Base-by-base conservation (phyloP, 1,284 basidiomycete genomes). In the Ustilago cynodontis region DNA sequence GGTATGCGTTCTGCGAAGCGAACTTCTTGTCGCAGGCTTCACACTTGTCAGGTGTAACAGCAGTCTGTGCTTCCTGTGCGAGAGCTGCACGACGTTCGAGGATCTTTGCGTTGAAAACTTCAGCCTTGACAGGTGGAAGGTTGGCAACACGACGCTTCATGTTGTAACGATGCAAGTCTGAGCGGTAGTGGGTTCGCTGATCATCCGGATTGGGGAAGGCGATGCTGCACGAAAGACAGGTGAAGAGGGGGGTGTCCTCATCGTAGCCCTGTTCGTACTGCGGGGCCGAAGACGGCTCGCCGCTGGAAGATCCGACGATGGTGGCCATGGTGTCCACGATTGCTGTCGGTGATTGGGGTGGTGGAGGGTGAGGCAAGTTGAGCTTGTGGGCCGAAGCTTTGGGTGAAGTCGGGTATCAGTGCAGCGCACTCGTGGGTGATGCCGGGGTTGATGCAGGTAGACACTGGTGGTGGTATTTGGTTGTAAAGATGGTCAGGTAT, bases 111-210 rank as follows among this genome's bases (percentile, higher is more conserved):
- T 95, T 93, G 88, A 98, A 99, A 0, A 92, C 85, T 8, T 89
- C 87, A 0, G 90, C 90, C 67, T 91, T 91, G 82, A 99, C 91
- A 3, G 97, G 95, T 5, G 94, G 92, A 2, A 99, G 89, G 16
- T 90, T 91, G 8, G 97, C 95, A 20, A 98, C 94, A 41, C 95
- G 91, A 75, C 97, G 92, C 59, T 98, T 98, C 92, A 98, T 95
- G 86, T 99, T 99, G 88, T 99, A 99, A 59, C 95, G 90, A 87
- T 99, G 97, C 86, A 94, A 92, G 87, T 99, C 97, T 39, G 94
- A 94, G 78, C 91, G 91, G 87, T 97, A 98, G 86, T 99, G 97
- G 0, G 89, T 88, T 71, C 97, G 90, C 87, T 99, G 97, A 60
- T 94, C 93, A 58, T 92, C 91, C 11, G 94, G 91, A 26, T 91